Evolutionary conservation across 805 yeast genomes (phyloP).

Genomic region (Saccharomycopsis schoenii): DNA sequence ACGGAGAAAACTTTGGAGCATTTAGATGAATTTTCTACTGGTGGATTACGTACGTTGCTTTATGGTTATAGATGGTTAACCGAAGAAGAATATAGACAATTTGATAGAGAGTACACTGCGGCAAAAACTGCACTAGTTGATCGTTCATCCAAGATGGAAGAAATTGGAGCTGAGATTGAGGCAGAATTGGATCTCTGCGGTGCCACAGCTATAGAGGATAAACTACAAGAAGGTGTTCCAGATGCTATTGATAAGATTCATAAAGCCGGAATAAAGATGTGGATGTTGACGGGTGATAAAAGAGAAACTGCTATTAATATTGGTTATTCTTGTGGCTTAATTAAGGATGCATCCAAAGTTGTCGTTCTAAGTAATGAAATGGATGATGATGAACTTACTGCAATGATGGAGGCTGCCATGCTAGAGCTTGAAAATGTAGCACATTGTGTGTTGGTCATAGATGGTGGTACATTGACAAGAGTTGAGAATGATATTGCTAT

Average conservation of each 20-base stretch:
- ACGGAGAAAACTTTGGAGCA: slow-evolving; percentile 81
- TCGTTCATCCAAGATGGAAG: slow-evolving; percentile 57
- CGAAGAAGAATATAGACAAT: slow-evolving; percentile 44
- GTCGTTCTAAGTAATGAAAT: slow-evolving; percentile 49
- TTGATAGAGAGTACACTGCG: slow-evolving; percentile 57
- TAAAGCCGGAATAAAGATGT: slow-evolving; percentile 86
- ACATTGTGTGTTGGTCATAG: slow-evolving; percentile 89
- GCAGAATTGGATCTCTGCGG: slow-evolving; percentile 62
- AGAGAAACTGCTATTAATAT: slow-evolving; percentile 96
- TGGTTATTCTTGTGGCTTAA: slow-evolving; percentile 88
- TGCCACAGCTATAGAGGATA: slow-evolving; percentile 96
- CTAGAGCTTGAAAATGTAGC: slow-evolving; percentile 76
- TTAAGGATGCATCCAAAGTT: slow-evolving; percentile 87
- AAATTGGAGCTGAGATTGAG: slow-evolving; percentile 67
- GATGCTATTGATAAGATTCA: slow-evolving; percentile 87
- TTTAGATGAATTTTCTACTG: slow-evolving; percentile 88
- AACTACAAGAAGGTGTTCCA: slow-evolving; percentile 93
- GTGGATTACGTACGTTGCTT: slow-evolving; percentile 83
- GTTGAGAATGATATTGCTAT: slow-evolving; percentile 67
- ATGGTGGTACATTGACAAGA: slow-evolving; percentile 74
- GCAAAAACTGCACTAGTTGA: slow-evolving; percentile 72
- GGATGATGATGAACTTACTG: slow-evolving; percentile 43
- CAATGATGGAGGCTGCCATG: slow-evolving; percentile 61
- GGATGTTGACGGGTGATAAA: slow-evolving; percentile 99
- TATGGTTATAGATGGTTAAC: slow-evolving; percentile 72